Percentiles rank a stretch among this genome's conserved stretches.
These are phyloP conservation scores for Lunularia cruciata DNA, from an alignment of 225 moss, liverwort and hornwort species.

Conservation along the genomic window DNA sequence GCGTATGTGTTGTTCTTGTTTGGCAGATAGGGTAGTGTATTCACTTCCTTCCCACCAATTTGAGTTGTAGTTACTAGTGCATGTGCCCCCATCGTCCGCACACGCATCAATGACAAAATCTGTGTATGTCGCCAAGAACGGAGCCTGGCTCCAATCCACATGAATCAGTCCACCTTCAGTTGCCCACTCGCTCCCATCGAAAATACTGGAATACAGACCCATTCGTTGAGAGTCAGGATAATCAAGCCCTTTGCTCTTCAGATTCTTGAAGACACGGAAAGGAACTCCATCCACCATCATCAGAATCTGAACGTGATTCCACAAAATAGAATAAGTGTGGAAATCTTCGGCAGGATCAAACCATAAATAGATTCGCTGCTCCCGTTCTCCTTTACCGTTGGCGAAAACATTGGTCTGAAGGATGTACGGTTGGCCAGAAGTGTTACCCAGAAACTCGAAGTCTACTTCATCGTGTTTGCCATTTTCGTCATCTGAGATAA, in stretches of 20 bases:
- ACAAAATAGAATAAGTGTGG: slow-evolving; percentile 18
- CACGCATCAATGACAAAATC: slow-evolving; percentile 35
- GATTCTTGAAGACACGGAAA: slow-evolving; percentile 22
- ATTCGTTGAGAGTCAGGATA: slow-evolving; percentile 22
- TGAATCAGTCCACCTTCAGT: slow-evolving; percentile 33
- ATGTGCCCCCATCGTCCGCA: background rate
- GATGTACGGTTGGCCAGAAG: slow-evolving; percentile 7
- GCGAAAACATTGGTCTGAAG: slow-evolving; percentile 15
- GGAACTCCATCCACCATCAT: slow-evolving; percentile 21
- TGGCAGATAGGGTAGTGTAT: slow-evolving; percentile 1
- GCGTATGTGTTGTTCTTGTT: background rate
- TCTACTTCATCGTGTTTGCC: slow-evolving; percentile 9
- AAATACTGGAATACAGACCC: slow-evolving; percentile 23
- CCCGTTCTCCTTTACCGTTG: slow-evolving; percentile 4
- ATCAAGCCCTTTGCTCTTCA: background rate
- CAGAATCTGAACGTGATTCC: slow-evolving; percentile 3
- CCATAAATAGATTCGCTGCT: slow-evolving; percentile 14
- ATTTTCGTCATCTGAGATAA: slow-evolving; percentile 24
- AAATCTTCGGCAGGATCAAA: slow-evolving; percentile 9
- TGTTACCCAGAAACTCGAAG: slow-evolving; percentile 24
- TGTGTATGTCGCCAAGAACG: slow-evolving; percentile 23
- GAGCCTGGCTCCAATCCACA: slow-evolving; percentile 29
- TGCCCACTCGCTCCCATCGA: slow-evolving; percentile 40
- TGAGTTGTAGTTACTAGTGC: background rate
- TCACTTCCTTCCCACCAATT: slow-evolving; percentile 32